phyloP scores from a whole-genome alignment of 495 filamentous ascomycete species.

The Choiromyces venosus region DNA sequence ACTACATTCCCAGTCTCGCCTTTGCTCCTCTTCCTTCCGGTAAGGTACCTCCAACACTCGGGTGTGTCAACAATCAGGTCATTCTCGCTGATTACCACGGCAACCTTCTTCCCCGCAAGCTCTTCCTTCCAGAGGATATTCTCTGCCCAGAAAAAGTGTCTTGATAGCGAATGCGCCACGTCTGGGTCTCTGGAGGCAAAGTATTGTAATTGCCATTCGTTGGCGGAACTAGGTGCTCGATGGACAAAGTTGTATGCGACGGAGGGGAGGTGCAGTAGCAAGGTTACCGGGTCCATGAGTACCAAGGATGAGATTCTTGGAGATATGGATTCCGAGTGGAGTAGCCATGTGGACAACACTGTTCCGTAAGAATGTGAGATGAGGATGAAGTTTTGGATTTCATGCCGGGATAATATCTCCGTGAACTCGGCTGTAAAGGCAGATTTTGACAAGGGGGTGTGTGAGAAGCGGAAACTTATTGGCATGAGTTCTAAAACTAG shows the following conservation, averaged over 20 bases:
- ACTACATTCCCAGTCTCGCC: conserved; percentile 28
- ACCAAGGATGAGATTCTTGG: conserved; percentile 49
- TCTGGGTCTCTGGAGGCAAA: conserved; percentile 62
- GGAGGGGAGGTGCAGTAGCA: conserved; percentile 60
- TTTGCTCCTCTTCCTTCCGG: conserved; percentile 41
- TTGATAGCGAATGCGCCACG: conserved; percentile 54
- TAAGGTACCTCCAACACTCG: conserved; percentile 55
- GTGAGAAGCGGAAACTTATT: conserved; percentile 57
- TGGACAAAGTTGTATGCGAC: conserved; percentile 67
- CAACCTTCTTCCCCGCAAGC: conserved; percentile 48
- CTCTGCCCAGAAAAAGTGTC: conserved; percentile 65
- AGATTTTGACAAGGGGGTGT: conserved; percentile 45
- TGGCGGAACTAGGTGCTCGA: conserved; percentile 52
- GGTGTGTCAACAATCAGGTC: conserved; percentile 63
- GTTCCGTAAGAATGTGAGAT: conserved; percentile 60
- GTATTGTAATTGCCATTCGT: conserved; percentile 62
- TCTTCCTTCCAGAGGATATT: conserved; percentile 65
- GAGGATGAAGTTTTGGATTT: conserved; percentile 52
- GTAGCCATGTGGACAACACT: conserved; percentile 58
- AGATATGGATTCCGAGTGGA: conserved; percentile 47
- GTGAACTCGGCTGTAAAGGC: conserved; percentile 52
- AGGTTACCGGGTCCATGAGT: conserved; percentile 61
- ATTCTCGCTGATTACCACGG: conserved; percentile 53
- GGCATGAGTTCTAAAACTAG: conserved; percentile 62
- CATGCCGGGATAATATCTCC: conserved; percentile 52